Percentiles rank a stretch among this genome's conserved stretches.
phyloP scores from a whole-genome alignment of 108 stramenopile genomes.

The Nitzschia inconspicua region DNA sequence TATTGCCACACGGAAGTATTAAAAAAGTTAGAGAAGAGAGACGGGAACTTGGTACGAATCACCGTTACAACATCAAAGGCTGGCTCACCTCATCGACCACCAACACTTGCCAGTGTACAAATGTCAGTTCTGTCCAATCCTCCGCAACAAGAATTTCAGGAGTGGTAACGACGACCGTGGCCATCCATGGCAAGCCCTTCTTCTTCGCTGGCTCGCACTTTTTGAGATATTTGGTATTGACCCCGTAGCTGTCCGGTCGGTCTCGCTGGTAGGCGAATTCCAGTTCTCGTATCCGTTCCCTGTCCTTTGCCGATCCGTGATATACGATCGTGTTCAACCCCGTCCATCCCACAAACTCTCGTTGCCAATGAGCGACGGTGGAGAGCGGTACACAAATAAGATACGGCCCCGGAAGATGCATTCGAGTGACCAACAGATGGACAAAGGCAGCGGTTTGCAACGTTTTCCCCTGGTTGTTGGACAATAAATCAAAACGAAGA shows the following conservation, averaged over 20 bases:
- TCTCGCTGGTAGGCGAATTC: constrained; percentile 82
- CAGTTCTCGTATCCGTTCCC: constrained; percentile 68
- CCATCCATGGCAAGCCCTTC: constrained; percentile 73
- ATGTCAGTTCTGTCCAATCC: constrained; percentile 72
- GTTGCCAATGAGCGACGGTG: constrained; percentile 93
- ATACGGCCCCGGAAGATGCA: constrained; percentile 63
- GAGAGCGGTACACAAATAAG: constrained; percentile 93
- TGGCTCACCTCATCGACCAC: constrained; percentile 88
- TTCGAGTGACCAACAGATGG: constrained; percentile 50
- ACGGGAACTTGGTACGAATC: neutral
- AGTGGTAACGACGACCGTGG: constrained; percentile 87
- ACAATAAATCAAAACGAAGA: neutral
- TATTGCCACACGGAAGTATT: neutral
- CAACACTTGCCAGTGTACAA: constrained; percentile 80
- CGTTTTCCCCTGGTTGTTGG: constrained; percentile 59
- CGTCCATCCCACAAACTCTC: constrained; percentile 90
- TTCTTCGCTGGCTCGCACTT: constrained; percentile 40
- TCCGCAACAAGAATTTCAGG: constrained; percentile 87
- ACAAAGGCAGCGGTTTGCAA: constrained; percentile 84
- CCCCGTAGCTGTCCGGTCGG: constrained; percentile 44
- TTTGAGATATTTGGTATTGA: constrained; percentile 64
- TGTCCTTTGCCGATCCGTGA: constrained; percentile 81
- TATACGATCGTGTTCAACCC: constrained; percentile 95
- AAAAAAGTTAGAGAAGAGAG: neutral
- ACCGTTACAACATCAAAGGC: neutral